Base-by-base conservation (phyloP, 192 early-diverging fungal species). In the Entrophospora sp. region DNA sequence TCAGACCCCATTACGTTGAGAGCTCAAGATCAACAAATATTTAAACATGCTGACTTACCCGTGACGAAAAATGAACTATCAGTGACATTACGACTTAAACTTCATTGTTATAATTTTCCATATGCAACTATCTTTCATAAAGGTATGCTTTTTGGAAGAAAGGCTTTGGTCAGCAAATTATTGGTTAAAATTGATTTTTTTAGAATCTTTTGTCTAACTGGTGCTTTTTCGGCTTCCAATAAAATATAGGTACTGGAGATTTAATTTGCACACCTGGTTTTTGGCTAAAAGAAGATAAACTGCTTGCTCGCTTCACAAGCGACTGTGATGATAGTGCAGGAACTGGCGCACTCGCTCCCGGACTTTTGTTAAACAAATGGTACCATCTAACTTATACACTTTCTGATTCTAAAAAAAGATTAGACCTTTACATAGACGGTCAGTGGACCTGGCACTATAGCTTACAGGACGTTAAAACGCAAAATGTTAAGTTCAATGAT, bases 371-470 rank as follows among this genome's bases (percentile, higher is more conserved):
- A 61, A 9, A 44, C 4, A 61, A 28, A 61, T 61, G 59, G 59
- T 61, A 61, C 14, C 59, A 61, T 44, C 18, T 61, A 61, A 25
- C 59, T 8, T 42, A 44, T 61, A 61, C 59, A 44, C 27, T 61
- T 28, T 61, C 59, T 61, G 38, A 61, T 16, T 8, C 40, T n/a
- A 25, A 61, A 43, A 61, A n/a, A 44, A 44, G 59, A 31, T 61
- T 61, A 31, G 59, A 61, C 1, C 0, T 61, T 1, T 61, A 44
- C 13, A 0, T 61, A 10, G 59, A 61, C 14, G 40, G 59, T 61
- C 24, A 44, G 43, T 44, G 40, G 27, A 4, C 28, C 2, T 37
- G 27, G n/a, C 43, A 28, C 5, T 24, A 27, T 28, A 2, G 38
- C 3, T 43, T 61, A 9, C 1, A 4, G 4, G 9, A 61, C 0